Base-by-base conservation (phyloP, 2,329 filamentous ascomycete species). In the Geosmithia putterillii region DNA sequence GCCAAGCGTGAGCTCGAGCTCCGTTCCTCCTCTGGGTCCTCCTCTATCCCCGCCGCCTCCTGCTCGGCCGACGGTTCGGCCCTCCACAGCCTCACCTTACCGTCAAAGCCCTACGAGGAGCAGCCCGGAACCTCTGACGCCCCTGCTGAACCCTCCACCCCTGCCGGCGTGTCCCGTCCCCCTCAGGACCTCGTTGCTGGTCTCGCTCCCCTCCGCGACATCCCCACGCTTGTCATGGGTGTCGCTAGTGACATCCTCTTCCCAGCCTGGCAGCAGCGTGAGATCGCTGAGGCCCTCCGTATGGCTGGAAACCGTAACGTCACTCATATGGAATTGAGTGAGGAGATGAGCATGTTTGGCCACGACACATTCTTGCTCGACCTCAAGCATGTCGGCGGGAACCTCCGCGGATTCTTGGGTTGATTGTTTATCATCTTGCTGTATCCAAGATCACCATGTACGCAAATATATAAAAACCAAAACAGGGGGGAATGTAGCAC, bases 331-430 rank as follows among this genome's bases (percentile, higher is more conserved):
- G 92, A 98, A 66, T 67, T 98, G 41, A 92, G 89, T 28, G 87
- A 96, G 65, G 88, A 96, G 64, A 78, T 92, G 62, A 95, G 88
- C 54, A 65, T 94, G 54, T 98, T 98, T 59, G 92, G 92, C 0
- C 92, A 98, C 56, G 92, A 98, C 58, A 96, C 90, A 0, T 98
- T 98, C 59, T 63, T 98, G 55, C 66, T 98, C 38, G 92, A 98
- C 63, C 64, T 96, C 45, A 81, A 95, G 65, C 84, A 95, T 52
- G 86, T 98, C 41, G 92, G 92, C 4, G 88, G 87, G 0, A 85
- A 81, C 41, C 67, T 98, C 40, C 80, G 79, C 53, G 74, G 74
- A 52, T 98, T 98, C 60, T 61, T 98, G 52, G 74, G 73, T 1
- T 90, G 47, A 55, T 19, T 7, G 10, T 12, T 12, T 32, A 12